Evolutionary conservation across 805 yeast genomes (phyloP).

Genomic region (Lipomyces starkeyi): DNA sequence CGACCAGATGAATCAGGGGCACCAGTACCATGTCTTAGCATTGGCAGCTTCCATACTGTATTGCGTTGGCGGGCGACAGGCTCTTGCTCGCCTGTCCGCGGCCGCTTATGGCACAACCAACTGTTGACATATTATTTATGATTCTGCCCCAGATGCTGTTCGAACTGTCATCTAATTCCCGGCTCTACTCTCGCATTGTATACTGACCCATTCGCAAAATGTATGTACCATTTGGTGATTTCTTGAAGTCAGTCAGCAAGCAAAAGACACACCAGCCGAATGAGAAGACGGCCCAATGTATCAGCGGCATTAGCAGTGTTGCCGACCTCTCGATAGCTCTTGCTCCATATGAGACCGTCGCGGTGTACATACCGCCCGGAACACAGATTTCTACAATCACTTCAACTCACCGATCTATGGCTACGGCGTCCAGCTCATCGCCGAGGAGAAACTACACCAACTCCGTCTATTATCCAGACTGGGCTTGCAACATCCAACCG

Average conservation of each 20-base stretch:
- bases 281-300: neutral
- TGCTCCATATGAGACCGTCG: neutral
- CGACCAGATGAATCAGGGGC: too few relatives aligned
- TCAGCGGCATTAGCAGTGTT: neutral
- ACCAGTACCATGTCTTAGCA: too few relatives aligned
- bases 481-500: slow-evolving; percentile 27
- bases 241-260: neutral
- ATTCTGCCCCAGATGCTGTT: too few relatives aligned
- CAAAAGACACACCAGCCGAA: neutral
- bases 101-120: too few relatives aligned
- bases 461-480: slow-evolving; percentile 29
- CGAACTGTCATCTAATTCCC: too few relatives aligned
- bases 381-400: neutral
- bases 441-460: slow-evolving; percentile 14
- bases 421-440: neutral
- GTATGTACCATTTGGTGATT: neutral
- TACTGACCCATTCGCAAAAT: neutral
- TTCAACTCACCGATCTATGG: neutral
- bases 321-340: neutral
- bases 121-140: too few relatives aligned
- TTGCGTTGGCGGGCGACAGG: too few relatives aligned
- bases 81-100: too few relatives aligned
- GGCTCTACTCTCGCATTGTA: neutral
- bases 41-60: too few relatives aligned
- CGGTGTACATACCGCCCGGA: neutral